phyloP scores from a whole-genome alignment of 2,329 filamentous ascomycete genomes.

The Calonectria multiphialidica region DNA sequence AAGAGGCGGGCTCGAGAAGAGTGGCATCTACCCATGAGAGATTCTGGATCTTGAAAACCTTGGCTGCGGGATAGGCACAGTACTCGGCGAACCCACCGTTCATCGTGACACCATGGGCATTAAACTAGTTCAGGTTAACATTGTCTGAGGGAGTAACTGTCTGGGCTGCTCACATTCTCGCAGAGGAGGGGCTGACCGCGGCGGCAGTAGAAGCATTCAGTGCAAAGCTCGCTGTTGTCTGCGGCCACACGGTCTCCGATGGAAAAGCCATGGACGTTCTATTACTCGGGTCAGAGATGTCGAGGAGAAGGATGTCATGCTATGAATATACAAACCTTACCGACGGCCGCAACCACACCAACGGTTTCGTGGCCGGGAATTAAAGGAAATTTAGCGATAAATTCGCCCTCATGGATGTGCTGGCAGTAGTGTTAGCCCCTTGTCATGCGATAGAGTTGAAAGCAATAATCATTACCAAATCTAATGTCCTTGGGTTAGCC shows the following conservation, averaged over 20 bases:
- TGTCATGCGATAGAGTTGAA: neutral
- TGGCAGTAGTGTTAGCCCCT: constrained; percentile 25
- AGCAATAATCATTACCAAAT: constrained; percentile 47
- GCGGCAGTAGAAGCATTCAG: constrained; percentile 80
- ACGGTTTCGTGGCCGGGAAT: constrained; percentile 78
- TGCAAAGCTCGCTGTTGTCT: constrained; percentile 76
- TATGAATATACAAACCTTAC: constrained; percentile 48
- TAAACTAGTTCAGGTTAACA: constrained; percentile 56
- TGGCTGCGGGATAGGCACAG: constrained; percentile 63
- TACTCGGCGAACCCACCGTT: constrained; percentile 82
- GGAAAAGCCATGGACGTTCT: constrained; percentile 70
- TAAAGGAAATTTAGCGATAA: constrained; percentile 72
- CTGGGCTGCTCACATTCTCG: constrained; percentile 61
- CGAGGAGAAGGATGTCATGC: neutral
- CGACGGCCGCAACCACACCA: constrained; percentile 71
- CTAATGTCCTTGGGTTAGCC: constrained; percentile 43
- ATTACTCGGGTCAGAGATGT: constrained; percentile 5
- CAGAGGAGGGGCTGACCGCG: constrained; percentile 76
- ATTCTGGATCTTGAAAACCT: constrained; percentile 75
- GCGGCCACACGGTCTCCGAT: constrained; percentile 74
- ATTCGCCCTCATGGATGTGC: constrained; percentile 78
- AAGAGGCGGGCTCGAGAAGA: constrained; percentile 77
- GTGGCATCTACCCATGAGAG: constrained; percentile 77
- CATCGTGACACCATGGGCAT: constrained; percentile 75
- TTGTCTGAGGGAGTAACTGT: neutral